These are phyloP conservation scores for Pisolithus marmoratus DNA, from an alignment of 768 basidiomycete species.

Conservation along the genomic window DNA sequence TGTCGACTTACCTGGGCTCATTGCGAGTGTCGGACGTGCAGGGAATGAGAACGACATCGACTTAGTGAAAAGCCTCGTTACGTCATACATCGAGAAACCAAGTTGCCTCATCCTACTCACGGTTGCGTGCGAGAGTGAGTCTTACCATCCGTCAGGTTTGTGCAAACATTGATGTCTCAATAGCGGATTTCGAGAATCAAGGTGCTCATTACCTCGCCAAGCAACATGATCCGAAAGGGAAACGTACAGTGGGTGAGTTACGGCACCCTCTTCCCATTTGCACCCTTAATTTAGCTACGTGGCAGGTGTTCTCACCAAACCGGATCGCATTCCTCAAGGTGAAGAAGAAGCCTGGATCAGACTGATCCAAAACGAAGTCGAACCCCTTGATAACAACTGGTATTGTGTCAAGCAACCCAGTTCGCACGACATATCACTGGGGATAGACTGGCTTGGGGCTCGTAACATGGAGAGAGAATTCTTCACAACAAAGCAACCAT, in stretches of 20 bases:
- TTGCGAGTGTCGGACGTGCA: slow-evolving; percentile 45
- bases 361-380: slow-evolving; percentile 49
- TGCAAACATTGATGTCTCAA: slow-evolving; percentile 25
- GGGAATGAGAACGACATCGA: slow-evolving; percentile 53
- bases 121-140: slow-evolving; percentile 39
- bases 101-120: slow-evolving; percentile 69
- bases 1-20: slow-evolving; percentile 60
- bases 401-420: slow-evolving; percentile 40
- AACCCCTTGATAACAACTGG: slow-evolving; percentile 24
- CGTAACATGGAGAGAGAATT: slow-evolving; percentile 50
- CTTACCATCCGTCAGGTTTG: neutral
- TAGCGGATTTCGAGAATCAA: slow-evolving; percentile 82
- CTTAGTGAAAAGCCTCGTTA: no score
- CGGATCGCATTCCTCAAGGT: slow-evolving; percentile 46
- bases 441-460: slow-evolving; percentile 51
- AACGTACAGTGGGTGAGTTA: slow-evolving; percentile 60
- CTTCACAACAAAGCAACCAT: slow-evolving; percentile 48
- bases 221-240: slow-evolving; percentile 52
- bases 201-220: slow-evolving; percentile 65
- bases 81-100: slow-evolving; percentile 46
- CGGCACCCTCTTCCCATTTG: slow-evolving; percentile 50
- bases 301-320: slow-evolving; percentile 69
- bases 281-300: neutral
- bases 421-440: slow-evolving; percentile 14
- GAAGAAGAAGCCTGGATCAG: slow-evolving; percentile 42